Evolutionary conservation across 192 early-diverging fungal genomes (phyloP), one percentile per base, ranked within the genome.

Genomic region (Mycoemilia scoparia): DNA sequence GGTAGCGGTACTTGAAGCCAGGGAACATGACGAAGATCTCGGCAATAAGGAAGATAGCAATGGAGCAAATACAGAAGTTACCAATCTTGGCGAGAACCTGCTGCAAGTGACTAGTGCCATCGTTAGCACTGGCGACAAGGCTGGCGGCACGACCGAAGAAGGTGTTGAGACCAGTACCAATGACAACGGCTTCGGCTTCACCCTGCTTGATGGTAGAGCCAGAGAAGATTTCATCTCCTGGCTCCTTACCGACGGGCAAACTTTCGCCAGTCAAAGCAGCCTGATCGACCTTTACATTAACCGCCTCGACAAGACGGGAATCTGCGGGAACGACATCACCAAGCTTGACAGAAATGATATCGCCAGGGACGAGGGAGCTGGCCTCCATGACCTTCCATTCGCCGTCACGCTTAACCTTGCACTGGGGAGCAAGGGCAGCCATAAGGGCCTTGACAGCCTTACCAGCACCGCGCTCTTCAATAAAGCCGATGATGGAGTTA

Each of bases 271-370:
- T 77, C 22, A 77, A 54, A 11, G 73, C 71, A 32, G 74, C 73
- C 52, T 80, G 69, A 41, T 77, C 76, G 33, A 80, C 74, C 29
- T 69, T 70, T 35, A 77, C 50, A 52, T 70, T 54, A 50, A 52
- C 58, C 42, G 69, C 46, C 7, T 77, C 70, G 29, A 90, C 68
- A 38, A 90, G 67, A 41, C 82, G 72, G 30, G 70, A 74, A 45
- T 90, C 87, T 18, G 87, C 87, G 16, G 87, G 84, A 18, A 91
- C 64, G 42, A 87, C 77, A 46, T 91, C 82, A 54, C 87, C 87
- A 22, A 85, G 70, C 42, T 80, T 76, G 44, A 93, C 53, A 24
- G 69, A 61, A 45, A 93, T 77, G 26, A 93, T 64, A 60, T 93
- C 88, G 51, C 88, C 88, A 33, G 84, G 84, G 37, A 90, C 88